Percentiles rank a stretch among this genome's conserved stretches.
Conservation (phyloP, 2,329 filamentous ascomycete species). For the Xylaria digitata region DNA sequence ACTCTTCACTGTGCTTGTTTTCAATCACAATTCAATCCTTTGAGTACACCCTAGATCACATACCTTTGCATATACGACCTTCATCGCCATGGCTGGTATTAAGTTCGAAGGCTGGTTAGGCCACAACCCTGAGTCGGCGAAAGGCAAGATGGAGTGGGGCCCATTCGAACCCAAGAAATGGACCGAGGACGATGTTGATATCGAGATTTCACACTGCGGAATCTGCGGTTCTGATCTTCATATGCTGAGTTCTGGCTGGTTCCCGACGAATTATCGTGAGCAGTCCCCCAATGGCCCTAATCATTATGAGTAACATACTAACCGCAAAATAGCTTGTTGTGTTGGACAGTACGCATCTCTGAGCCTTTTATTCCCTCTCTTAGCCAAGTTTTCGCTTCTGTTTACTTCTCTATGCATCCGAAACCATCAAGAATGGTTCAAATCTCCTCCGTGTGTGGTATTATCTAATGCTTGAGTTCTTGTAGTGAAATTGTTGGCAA, state of each 20-base stretch:
- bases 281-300: slow-evolving; percentile 10
- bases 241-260: slow-evolving; percentile 66
- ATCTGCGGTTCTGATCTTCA: slow-evolving; percentile 73
- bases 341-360: slow-evolving; percentile 62
- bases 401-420: not conserved
- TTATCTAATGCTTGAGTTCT: not conserved
- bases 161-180: slow-evolving; percentile 72
- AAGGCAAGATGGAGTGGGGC: slow-evolving; percentile 66
- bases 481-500: slow-evolving; percentile 68
- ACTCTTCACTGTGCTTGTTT: not conserved
- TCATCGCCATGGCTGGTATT: slow-evolving; percentile 32
- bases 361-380: not conserved
- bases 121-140: slow-evolving; percentile 52
- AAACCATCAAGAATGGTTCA: not conserved
- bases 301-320: slow-evolving; percentile 21
- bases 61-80: slow-evolving; percentile 4
- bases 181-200: slow-evolving; percentile 74
- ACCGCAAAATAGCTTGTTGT: slow-evolving; percentile 56
- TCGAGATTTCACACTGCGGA: slow-evolving; percentile 73
- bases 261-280: slow-evolving; percentile 55
- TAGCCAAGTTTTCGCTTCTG: not conserved
- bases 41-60: not conserved
- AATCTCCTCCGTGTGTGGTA: not conserved
- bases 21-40: not conserved
- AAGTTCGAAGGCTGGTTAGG: slow-evolving; percentile 66